A percentile compares a stretch with the other conserved stretches of the same genome.
Evolutionary conservation across 129 eudicot genomes (phyloP).

Genomic region (sunflower (Helianthus annuus)): HanXRQr2.0-SUNRISE NC_035435.2:77939292-77939791

Average conservation of each 20-base stretch:
- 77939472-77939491: conserved; percentile 19
- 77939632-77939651: conserved; percentile 2
- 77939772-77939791: too few relatives aligned
- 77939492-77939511: conserved; percentile 89
- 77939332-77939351: conserved; percentile 84
- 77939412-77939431: conserved; percentile 59
- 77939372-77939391: conserved; percentile 97
- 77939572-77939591: conserved; percentile 87
- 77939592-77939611: conserved; percentile 88
- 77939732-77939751: too few relatives aligned
- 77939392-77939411: conserved; percentile 96
- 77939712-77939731: too few relatives aligned
- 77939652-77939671: neutral
- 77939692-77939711: too few relatives aligned
- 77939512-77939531: conserved; percentile 98
- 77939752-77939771: too few relatives aligned
- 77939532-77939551: conserved; percentile 81
- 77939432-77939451: neutral
- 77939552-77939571: conserved; percentile 92
- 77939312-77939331: conserved; percentile 7
- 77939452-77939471: neutral
- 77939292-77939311: conserved; percentile 7
- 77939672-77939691: too few relatives aligned
- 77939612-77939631: conserved; percentile 93
- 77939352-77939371: conserved; percentile 77